Evolutionary conservation across 2,329 filamentous ascomycete species (phyloP).

Genomic region (Xylaria multiplex): DNA sequence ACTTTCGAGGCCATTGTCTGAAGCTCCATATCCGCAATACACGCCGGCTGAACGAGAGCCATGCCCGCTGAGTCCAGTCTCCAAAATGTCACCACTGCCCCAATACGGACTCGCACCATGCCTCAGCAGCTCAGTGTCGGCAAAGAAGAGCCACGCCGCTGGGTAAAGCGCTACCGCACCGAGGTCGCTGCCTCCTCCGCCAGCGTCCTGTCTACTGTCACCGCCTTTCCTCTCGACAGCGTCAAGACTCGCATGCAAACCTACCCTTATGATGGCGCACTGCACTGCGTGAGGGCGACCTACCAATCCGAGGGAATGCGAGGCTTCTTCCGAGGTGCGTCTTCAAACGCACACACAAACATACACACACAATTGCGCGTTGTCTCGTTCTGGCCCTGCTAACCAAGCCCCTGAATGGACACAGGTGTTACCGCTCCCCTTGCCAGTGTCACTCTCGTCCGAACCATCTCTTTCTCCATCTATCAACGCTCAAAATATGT

Average conservation of each 20-base stretch:
- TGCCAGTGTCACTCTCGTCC: constrained; percentile 78
- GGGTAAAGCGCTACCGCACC: constrained; percentile 80
- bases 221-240: constrained; percentile 87
- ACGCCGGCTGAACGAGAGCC: constrained; percentile 48
- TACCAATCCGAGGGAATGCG: constrained; percentile 77
- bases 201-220: constrained; percentile 80
- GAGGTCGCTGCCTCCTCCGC: constrained; percentile 82
- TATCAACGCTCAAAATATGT: constrained; percentile 81
- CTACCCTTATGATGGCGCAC: constrained; percentile 79
- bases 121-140: constrained; percentile 49
- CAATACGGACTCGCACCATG: constrained; percentile 56
- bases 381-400: constrained; percentile 24
- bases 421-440: constrained; percentile 82
- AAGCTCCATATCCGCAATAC: constrained; percentile 54
- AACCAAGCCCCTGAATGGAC: constrained; percentile 12
- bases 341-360: neutral
- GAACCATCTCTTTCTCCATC: constrained; percentile 81
- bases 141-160: constrained; percentile 54
- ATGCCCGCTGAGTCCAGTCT: constrained; percentile 54
- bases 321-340: constrained; percentile 83
- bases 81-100: constrained; percentile 57
- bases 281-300: constrained; percentile 78
- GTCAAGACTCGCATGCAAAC: constrained; percentile 92
- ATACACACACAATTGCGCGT: neutral
- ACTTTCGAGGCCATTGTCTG: constrained; percentile 60